Base-by-base conservation (phyloP, 2,329 filamentous ascomycete genomes). In the Fusarium clavum region DNA sequence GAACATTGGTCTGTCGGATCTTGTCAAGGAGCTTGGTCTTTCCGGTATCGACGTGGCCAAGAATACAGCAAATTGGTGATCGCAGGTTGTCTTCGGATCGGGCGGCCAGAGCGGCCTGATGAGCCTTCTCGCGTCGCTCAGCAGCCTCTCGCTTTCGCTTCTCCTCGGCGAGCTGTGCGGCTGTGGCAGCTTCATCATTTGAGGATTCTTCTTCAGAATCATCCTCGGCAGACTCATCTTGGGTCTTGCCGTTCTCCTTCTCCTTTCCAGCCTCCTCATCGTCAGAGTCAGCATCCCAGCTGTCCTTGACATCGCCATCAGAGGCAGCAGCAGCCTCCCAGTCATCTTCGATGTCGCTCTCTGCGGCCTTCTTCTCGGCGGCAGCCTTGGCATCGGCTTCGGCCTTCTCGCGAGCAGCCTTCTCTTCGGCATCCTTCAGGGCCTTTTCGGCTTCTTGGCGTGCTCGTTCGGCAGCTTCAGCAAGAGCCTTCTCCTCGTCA, bases 21-120 rank as follows among this genome's bases (percentile, higher is more conserved):
- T 99, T 99, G 86, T 99, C 96, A 62, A 99, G 88, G 69, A 99
- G 86, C 85, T 98, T 99, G n/a, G 96, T 99, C 86, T 99, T 99
- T 81, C 96, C 96, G 47, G 97, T 99, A 90, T 99, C 96, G 88
- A 99, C 96, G 89, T 99, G 96, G 77, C 96, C 96, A 71, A 99
- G 90, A 88, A 99, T 99, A 91, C 95, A 98, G 87, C 96, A 98
- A 82, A 99, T 99, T 56, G 96, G 96, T 43, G 96, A 98, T 62
- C 96, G 94, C 60, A 99, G 88, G 81, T 99, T 91, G 79, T 99
- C 94, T 82, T 93, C 94, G 24, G 95, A 98, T 67, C 94, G 89
- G 51, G 95, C 94, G 46, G 94, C 94, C 78, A 98, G 82, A 20
- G 96, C 96, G 68, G 94, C 95, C 81, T 98, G 93, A 79, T 97